Evolutionary conservation across 495 filamentous ascomycete genomes (phyloP), one percentile per base, ranked within the genome.

Genomic region (Penicillium cosmopolitanum): DNA sequence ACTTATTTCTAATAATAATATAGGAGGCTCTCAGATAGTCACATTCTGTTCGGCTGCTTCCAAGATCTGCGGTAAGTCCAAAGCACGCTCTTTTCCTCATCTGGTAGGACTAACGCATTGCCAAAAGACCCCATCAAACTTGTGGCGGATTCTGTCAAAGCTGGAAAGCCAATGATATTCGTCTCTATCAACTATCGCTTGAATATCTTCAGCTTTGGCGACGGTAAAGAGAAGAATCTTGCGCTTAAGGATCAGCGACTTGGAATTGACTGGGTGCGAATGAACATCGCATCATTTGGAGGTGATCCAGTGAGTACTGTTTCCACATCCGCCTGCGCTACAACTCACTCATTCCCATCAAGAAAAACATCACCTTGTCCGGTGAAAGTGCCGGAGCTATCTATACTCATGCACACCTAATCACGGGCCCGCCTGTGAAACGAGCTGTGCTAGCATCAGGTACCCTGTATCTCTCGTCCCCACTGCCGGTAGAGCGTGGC

Each of bases 241-340:
- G 87, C 86, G 2, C 77, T 86, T 3, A 80, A 88, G 31, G 87
- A 91, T 72, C 85, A 90, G 68, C 80, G 85, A 21, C 77, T 88
- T 67, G 85, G 80, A 4, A 78, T 88, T 16, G 80, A 87, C 60
- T 89, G 85, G 81, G 81, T 86, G 46, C 74, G 80, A 42, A 77
- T 77, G 50, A 82, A 85, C 63, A 84, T 85, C 61, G 69, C 66
- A 4, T 64, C 74, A 2, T 92, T 92, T 55, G 89, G 88, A 48
- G 89, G 88, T 34, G 84, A 91, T 64, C 80, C 82, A 1, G 75
- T 77, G 31, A 50, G 73, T 65, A 15, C 38, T 8, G 16, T 10
- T 28, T 8, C 34, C 13, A 4, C 36, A n/a, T 21, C 19, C 21
- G 5, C 11, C 31, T 51, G 5, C 16, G 34, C 34, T 12, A 13